Evolutionary conservation across 2,329 filamentous ascomycete genomes (phyloP), one percentile per base, ranked within the genome.

Genomic region (Tolypocladium endophyticum): DNA sequence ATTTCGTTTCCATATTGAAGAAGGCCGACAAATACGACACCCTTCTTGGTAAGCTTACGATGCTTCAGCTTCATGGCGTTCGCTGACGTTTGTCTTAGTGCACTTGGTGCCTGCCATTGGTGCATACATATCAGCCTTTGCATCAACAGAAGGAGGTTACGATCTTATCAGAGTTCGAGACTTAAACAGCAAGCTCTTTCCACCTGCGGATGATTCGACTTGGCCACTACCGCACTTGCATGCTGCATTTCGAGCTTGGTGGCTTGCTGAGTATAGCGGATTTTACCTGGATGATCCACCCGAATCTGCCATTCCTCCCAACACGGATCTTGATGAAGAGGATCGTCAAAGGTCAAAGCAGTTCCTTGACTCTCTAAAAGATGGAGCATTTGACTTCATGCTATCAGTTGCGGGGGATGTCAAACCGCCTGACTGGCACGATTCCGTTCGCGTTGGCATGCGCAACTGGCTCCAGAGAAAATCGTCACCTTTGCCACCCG

Each of bases 201-300:
- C 83, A 43, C 81, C 83, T 23, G 77, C 83, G 54, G 88, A 92
- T 56, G 84, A 86, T 61, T 78, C 87, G 50, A 76, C 81, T 20
- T 96, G 92, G 89, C 79, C 82, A 28, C 72, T 96, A 45, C 79
- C 87, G 20, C 88, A 87, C 65, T 81, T 97, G 16, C 88, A 92
- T 66, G 90, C 92, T 54, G 88, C 90, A 4, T 82, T 92, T 16
- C 82, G 85, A 59, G 84, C 88, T 5, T 92, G 90, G 82, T 99
- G 94, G 94, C 81, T 97, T 55, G 87, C 90, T 38, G 92, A 97
- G 69, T 97, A 97, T 74, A 94, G 90, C 65, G 90, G 91, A 3
- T 90, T 91, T 79, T 96, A 92, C 70, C 81, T 90, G 60, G 91
- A 96, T 66, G 83, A 87, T 66, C 82, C 84, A 25, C 81, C 84